Conservation (phyloP, 176 grass and related monocot species). For the Tillandsia leiboldiana region DNA sequence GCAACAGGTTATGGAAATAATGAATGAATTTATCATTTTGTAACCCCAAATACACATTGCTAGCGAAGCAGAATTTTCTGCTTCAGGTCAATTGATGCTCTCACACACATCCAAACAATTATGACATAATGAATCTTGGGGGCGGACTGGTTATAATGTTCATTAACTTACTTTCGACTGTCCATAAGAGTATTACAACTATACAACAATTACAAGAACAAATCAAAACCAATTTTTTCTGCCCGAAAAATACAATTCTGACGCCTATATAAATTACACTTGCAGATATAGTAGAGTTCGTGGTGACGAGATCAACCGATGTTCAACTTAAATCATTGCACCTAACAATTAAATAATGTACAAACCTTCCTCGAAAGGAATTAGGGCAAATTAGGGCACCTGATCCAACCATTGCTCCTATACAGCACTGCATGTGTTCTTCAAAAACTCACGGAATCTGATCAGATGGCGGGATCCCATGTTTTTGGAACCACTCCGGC, state of each 20-base stretch:
- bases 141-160: background rate
- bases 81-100: too few relatives aligned
- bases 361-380: background rate
- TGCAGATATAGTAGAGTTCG: background rate
- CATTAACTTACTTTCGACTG: conserved; percentile 28
- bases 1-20: background rate
- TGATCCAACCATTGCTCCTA: background rate
- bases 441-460: conserved; percentile 30
- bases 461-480: conserved; percentile 64
- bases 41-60: background rate
- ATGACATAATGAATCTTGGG: too few relatives aligned
- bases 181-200: conserved; percentile 47
- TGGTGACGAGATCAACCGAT: background rate
- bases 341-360: conserved; percentile 35
- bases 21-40: background rate
- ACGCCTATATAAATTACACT: conserved; percentile 39
- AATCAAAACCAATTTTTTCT: conserved; percentile 22
- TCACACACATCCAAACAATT: too few relatives aligned
- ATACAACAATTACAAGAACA: conserved; percentile 51
- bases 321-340: background rate
- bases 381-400: background rate
- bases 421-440: background rate
- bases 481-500: conserved; percentile 97
- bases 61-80: too few relatives aligned
- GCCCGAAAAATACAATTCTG: conserved; percentile 27